Percentiles rank a stretch among this genome's conserved stretches.
These are phyloP conservation scores for Rhodotorula sp. DNA, from an alignment of 1,284 basidiomycete species.

Conservation along the genomic window DNA sequence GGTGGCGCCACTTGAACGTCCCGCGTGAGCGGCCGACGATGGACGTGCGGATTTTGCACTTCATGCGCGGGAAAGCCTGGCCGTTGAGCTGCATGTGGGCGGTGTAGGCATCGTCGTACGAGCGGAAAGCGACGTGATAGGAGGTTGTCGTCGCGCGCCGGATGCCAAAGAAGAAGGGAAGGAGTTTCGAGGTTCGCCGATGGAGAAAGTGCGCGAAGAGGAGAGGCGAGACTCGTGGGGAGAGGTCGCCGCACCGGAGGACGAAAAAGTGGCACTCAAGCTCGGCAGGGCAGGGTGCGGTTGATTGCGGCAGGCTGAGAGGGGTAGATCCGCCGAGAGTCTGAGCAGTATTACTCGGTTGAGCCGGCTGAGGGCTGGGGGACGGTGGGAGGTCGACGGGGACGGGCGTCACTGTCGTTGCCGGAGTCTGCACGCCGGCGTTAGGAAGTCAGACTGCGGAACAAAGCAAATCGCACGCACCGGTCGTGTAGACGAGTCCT, in stretches of 20 bases:
- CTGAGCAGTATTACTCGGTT: too few relatives aligned
- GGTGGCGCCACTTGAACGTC: background rate
- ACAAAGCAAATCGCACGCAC: too few relatives aligned
- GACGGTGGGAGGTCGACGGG: background rate
- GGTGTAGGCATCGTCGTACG: background rate
- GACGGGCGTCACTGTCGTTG: background rate
- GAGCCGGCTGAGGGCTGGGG: too few relatives aligned
- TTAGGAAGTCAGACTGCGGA: too few relatives aligned
- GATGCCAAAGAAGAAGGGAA: background rate
- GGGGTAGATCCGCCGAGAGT: too few relatives aligned
- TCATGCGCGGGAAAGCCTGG: background rate
- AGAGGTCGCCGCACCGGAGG: background rate
- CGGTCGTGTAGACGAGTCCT: too few relatives aligned
- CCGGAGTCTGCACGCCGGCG: too few relatives aligned
- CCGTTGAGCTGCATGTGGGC: background rate
- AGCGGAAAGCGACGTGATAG: background rate
- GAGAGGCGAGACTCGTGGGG: background rate
- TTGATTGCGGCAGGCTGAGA: background rate
- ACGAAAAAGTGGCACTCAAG: too few relatives aligned
- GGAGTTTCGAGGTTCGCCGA: background rate
- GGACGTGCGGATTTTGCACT: background rate
- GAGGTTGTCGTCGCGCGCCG: background rate
- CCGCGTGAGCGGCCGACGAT: too few relatives aligned
- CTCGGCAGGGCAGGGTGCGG: background rate
- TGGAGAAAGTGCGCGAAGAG: conserved; percentile 2